Conservation (phyloP, 768 basidiomycete species). For the Termitomyces sp. region DNA sequence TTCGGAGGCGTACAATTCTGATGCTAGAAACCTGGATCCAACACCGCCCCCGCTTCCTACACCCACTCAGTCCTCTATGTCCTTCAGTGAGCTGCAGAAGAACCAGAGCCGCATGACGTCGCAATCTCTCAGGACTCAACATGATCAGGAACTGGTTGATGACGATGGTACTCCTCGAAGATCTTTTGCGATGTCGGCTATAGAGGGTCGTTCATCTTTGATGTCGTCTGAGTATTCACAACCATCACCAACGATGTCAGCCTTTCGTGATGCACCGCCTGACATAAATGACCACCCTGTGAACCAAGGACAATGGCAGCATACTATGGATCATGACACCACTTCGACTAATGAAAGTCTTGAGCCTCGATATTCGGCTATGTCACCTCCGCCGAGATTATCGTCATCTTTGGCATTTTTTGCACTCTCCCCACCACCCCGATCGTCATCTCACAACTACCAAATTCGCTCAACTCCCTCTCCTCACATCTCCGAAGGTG, state of each 20-base stretch:
- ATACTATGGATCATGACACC: conserved; percentile 19
- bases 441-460: conserved; percentile 27
- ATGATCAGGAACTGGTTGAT: conserved; percentile 32
- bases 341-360: conserved; percentile 19
- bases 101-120: conserved; percentile 18
- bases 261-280: conserved; percentile 59
- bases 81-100: conserved; percentile 20
- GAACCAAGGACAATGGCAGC: conserved; percentile 20
- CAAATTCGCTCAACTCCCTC: conserved; percentile 16
- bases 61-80: conserved; percentile 18
- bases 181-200: conserved; percentile 47
- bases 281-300: conserved; percentile 21
- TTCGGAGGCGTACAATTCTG: conserved; percentile 35
- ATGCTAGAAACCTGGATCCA: conserved; percentile 23
- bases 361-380: conserved; percentile 29
- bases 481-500: conserved; percentile 17
- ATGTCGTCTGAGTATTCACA: conserved; percentile 55
- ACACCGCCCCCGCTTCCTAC: conserved; percentile 40
- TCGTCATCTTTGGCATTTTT: conserved; percentile 56
- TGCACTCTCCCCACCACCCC: conserved; percentile 55
- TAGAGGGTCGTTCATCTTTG: conserved; percentile 46
- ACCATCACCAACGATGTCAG: conserved; percentile 72
- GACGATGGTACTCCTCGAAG: conserved; percentile 30
- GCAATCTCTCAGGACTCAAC: conserved; percentile 32
- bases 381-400: conserved; percentile 57